These are phyloP conservation scores for Colletotrichum liaoningense DNA, from an alignment of 2,329 filamentous ascomycete genomes.

Conservation along the genomic window DNA sequence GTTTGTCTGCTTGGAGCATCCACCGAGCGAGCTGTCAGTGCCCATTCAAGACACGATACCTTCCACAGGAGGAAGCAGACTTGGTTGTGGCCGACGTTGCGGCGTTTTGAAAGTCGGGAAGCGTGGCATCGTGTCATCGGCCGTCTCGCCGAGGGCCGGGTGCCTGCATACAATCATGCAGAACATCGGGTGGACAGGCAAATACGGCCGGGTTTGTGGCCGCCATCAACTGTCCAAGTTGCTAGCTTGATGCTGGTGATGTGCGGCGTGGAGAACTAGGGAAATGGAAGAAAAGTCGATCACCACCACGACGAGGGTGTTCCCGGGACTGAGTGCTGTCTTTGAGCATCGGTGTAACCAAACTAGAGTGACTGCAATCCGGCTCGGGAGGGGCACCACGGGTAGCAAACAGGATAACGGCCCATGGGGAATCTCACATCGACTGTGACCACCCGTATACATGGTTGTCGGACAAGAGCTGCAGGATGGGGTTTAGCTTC, in stretches of 20 bases:
- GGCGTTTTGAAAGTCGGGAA: slow-evolving; percentile 29
- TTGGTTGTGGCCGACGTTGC: neutral
- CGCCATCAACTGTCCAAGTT: neutral
- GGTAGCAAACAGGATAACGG: neutral
- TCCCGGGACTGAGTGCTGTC: neutral
- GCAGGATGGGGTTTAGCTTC: neutral
- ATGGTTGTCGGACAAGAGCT: neutral
- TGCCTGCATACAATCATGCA: slow-evolving; percentile 29
- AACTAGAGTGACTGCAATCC: neutral
- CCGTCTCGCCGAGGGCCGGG: slow-evolving; percentile 7
- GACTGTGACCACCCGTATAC: neutral
- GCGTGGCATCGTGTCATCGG: slow-evolving; percentile 8
- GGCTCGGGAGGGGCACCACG: neutral
- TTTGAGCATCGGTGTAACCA: slow-evolving; percentile 1
- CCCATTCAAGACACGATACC: neutral
- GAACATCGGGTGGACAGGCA: slow-evolving; percentile 17
- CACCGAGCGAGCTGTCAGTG: slow-evolving; percentile 6
- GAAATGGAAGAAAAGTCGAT: neutral
- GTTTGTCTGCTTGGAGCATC: neutral
- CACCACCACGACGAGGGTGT: neutral
- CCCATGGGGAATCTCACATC: neutral
- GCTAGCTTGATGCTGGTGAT: neutral
- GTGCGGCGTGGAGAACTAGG: neutral
- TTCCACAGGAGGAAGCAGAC: neutral
- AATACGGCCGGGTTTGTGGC: slow-evolving; percentile 1